Evolutionary conservation across 345 rosid genomes (phyloP).

Genomic region (Corchorus capsularis): DNA sequence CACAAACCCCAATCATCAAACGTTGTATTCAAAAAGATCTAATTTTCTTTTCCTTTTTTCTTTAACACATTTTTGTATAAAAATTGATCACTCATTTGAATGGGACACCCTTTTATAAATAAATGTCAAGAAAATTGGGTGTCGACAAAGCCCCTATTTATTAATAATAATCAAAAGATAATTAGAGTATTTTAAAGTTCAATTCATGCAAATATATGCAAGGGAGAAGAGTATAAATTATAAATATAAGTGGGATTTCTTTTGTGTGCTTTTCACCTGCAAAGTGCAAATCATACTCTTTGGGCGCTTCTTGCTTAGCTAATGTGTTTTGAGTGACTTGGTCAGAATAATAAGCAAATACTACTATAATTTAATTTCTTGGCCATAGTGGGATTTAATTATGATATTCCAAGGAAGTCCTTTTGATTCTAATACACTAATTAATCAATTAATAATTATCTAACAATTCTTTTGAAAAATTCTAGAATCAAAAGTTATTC

Average conservation of each 20-base stretch:
- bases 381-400: slow-evolving; percentile 7
- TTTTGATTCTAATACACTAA: neutral
- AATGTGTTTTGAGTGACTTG: neutral
- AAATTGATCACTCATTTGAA: neutral
- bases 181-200: neutral
- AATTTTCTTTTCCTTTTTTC: neutral
- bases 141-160: neutral
- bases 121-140: neutral
- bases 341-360: neutral
- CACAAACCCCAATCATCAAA: neutral
- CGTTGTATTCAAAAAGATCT: slow-evolving; percentile 13
- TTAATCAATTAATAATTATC: neutral
- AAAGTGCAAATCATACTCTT: slow-evolving; percentile 5
- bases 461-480: neutral
- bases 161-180: neutral
- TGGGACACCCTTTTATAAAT: neutral
- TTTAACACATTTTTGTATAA: neutral
- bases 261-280: neutral
- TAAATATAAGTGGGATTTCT: neutral
- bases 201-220: neutral
- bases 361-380: neutral
- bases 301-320: neutral
- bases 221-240: no score
- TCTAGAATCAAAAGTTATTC: neutral
- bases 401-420: neutral